Conservation (phyloP, 805 yeast genomes). For the Metschnikowia gelsemii region DNA sequence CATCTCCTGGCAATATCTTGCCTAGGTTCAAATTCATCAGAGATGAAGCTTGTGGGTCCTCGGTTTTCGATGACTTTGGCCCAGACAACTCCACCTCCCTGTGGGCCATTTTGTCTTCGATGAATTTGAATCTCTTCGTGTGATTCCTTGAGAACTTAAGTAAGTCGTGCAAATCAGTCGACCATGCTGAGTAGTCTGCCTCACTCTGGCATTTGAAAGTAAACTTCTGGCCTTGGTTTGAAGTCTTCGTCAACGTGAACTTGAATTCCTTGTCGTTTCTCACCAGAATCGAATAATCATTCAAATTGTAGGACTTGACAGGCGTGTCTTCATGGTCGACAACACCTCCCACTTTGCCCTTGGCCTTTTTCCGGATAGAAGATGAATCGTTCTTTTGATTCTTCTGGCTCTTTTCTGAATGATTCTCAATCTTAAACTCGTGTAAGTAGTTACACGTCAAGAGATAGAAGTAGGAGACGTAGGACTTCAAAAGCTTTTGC, state of each 20-base stretch:
- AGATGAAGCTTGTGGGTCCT: slow-evolving; percentile 3
- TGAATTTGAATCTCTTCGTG: slow-evolving; percentile 49
- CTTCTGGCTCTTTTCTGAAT: slow-evolving; percentile 14
- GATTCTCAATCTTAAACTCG: slow-evolving; percentile 38
- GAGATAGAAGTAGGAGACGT: slow-evolving; percentile 36
- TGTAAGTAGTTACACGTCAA: slow-evolving; percentile 45
- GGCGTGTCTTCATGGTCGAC: slow-evolving; percentile 43
- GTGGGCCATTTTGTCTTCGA: slow-evolving; percentile 40
- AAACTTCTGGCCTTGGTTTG: slow-evolving; percentile 30
- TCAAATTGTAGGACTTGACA: slow-evolving; percentile 41
- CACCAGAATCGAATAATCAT: slow-evolving; percentile 33
- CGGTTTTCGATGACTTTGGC: slow-evolving; percentile 5
- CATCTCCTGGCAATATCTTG: slow-evolving; percentile 16
- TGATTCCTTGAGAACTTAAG: slow-evolving; percentile 46
- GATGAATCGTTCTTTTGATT: slow-evolving; percentile 11
- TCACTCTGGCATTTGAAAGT: slow-evolving; percentile 46
- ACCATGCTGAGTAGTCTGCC: slow-evolving; percentile 52
- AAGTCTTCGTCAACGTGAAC: slow-evolving; percentile 32
- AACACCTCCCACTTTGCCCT: slow-evolving; percentile 40
- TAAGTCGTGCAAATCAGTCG: slow-evolving; percentile 52
- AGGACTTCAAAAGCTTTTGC: slow-evolving; percentile 41
- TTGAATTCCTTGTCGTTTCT: slow-evolving; percentile 36
- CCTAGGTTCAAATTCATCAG: slow-evolving; percentile 18
- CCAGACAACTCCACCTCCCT: slow-evolving; percentile 13
- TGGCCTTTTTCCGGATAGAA: slow-evolving; percentile 19